Evolutionary conservation across 2,329 filamentous ascomycete species (phyloP).

Genomic region (Penicillium sclerotigenum): DNA sequence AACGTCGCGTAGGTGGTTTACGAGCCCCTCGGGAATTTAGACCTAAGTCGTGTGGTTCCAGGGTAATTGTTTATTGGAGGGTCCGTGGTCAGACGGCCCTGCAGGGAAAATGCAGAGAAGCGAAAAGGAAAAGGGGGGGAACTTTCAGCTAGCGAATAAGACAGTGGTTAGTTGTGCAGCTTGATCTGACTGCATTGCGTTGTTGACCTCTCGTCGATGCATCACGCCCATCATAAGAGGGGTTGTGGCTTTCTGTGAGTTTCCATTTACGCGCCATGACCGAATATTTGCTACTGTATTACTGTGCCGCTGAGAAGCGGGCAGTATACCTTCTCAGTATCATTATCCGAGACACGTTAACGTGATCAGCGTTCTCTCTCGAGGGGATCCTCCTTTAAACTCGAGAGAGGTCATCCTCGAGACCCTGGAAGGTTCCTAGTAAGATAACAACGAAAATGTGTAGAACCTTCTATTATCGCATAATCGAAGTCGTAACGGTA

Average conservation of each 20-base stretch:
- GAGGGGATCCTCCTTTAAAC: not conserved
- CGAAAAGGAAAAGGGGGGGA: not conserved
- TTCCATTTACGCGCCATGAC: not conserved
- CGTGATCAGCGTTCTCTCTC: not conserved
- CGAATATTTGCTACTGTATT: not conserved
- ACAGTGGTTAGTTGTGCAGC: not conserved
- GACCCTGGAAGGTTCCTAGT: not conserved
- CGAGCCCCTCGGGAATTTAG: too few species aligned
- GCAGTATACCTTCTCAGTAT: not conserved
- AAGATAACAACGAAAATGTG: not conserved
- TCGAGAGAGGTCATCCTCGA: not conserved
- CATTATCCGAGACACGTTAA: not conserved
- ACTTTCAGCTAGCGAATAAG: not conserved
- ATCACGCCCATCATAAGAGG: not conserved
- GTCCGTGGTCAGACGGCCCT: not conserved
- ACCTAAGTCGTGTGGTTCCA: not conserved
- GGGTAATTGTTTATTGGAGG: not conserved
- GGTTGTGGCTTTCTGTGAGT: not conserved
- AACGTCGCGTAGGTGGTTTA: too few species aligned
- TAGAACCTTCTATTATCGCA: not conserved
- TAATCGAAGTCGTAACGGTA: not conserved
- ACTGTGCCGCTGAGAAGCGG: not conserved
- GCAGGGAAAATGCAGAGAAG: constrained; percentile 8
- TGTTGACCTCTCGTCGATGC: not conserved
- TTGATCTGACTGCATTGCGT: constrained; percentile 1